Evolutionary conservation across 208 protist species (phyloP).

Genomic region (Trypanosoma theileri): DNA sequence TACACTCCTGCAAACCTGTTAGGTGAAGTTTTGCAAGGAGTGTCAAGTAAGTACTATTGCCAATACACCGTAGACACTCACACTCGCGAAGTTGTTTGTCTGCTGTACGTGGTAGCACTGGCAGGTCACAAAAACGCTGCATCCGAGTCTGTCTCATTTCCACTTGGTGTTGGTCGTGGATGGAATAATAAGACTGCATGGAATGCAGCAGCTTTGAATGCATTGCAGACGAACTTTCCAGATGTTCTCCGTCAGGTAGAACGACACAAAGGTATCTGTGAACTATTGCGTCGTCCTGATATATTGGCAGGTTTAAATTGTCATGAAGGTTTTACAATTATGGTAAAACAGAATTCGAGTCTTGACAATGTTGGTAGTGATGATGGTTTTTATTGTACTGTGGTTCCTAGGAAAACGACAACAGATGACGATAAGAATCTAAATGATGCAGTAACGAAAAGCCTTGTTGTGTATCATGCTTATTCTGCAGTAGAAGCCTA

Average conservation of each 20-base stretch:
- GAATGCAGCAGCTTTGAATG: constrained; percentile 51
- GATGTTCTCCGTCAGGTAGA: constrained; percentile 42
- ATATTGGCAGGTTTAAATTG: constrained; percentile 15
- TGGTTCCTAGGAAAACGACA: neutral
- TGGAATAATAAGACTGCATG: constrained; percentile 50
- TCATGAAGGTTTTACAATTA: constrained; percentile 13
- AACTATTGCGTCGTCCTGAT: constrained; percentile 27
- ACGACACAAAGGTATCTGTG: constrained; percentile 31
- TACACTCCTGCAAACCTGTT: constrained; percentile 60
- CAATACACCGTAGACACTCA: constrained; percentile 33
- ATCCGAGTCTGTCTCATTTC: constrained; percentile 14
- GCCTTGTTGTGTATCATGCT: constrained; percentile 12
- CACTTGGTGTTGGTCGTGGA: constrained; percentile 55
- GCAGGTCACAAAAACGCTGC: constrained; percentile 23
- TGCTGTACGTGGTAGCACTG: constrained; percentile 18
- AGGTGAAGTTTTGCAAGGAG: constrained; percentile 59
- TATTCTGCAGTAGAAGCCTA: constrained; percentile 22
- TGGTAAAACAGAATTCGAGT: neutral
- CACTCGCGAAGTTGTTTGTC: constrained; percentile 24
- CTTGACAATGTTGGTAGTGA: neutral
- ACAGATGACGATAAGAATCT: neutral
- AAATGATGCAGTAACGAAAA: too few species aligned
- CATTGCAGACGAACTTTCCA: constrained; percentile 56
- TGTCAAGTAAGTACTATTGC: constrained; percentile 54
- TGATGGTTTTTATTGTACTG: constrained; percentile 14